A percentile compares a stretch with the other conserved stretches of the same genome.
phyloP scores from a whole-genome alignment of 352 stramenopile species.

The Phytopythium aichiense region DNA sequence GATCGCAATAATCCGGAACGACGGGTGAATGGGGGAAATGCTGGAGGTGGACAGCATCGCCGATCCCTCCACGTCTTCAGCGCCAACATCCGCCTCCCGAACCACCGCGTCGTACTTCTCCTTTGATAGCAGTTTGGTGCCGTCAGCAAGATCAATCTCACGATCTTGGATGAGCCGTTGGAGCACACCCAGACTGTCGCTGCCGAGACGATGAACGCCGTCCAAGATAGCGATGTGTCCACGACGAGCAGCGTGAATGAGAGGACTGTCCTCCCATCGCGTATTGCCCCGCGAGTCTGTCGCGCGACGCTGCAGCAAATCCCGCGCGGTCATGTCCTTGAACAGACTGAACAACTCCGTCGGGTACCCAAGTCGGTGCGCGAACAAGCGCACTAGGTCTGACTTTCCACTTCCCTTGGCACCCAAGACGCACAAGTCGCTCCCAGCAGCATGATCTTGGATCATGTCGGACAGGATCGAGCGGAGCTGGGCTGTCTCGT shows the following conservation, averaged over 20 bases:
- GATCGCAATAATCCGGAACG: conserved; percentile 88
- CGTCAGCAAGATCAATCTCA: conserved; percentile 88
- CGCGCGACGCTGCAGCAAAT: conserved; percentile 88
- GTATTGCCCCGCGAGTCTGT: conserved; percentile 89
- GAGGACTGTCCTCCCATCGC: conserved; percentile 89
- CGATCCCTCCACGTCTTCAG: conserved; percentile 13
- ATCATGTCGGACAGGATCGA: conserved; percentile 63
- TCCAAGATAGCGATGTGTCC: conserved; percentile 90
- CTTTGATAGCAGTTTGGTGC: conserved; percentile 69
- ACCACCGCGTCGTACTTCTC: conserved; percentile 57
- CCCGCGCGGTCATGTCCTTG: conserved; percentile 91
- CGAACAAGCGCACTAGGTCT: conserved; percentile 58
- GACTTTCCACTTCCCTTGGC: conserved; percentile 86
- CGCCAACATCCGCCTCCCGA: conserved; percentile 9
- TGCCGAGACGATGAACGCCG: conserved; percentile 90
- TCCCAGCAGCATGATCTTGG: conserved; percentile 70
- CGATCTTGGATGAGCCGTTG: conserved; percentile 86
- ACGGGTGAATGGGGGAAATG: conserved; percentile 79
- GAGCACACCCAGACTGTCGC: conserved; percentile 88
- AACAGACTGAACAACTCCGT: conserved; percentile 91
- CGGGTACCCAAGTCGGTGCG: conserved; percentile 71
- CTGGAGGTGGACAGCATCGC: conserved; percentile 9
- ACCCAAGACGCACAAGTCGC: conserved; percentile 78
- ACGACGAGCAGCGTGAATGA: conserved; percentile 84
- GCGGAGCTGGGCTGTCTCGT: conserved; percentile 55